Conservation (phyloP, 1,139 yeast species). For the Pichia sp. region DNA sequence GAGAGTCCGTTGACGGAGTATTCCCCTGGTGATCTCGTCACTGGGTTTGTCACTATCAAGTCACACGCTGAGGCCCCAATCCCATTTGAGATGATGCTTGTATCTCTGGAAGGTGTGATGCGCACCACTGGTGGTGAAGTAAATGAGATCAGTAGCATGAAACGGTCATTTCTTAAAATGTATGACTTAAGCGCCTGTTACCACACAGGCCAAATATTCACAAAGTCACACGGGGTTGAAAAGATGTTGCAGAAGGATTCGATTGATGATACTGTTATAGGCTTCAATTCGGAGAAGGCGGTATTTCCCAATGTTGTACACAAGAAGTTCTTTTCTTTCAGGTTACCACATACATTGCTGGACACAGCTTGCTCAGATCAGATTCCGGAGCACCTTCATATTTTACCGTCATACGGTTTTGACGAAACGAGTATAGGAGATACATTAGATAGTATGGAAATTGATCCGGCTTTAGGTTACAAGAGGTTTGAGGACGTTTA, state of each 20-base stretch:
- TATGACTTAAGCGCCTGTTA: conserved; percentile 36
- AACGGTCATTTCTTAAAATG: conserved; percentile 32
- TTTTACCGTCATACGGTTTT: conserved; percentile 63
- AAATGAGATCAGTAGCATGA: conserved; percentile 9
- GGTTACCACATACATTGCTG: conserved; percentile 49
- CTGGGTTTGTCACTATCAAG: conserved; percentile 42
- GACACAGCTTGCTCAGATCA: conserved; percentile 55
- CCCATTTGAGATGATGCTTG: conserved; percentile 49
- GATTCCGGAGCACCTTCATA: conserved; percentile 38
- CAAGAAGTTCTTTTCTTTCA: conserved; percentile 42
- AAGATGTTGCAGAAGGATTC: conserved; percentile 7
- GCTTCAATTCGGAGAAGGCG: conserved; percentile 43
- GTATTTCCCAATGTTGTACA: conserved; percentile 40
- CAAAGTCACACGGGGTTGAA: conserved; percentile 4
- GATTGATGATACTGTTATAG: conserved; percentile 43
- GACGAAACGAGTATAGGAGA: conserved; percentile 22
- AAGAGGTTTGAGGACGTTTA: conserved; percentile 29
- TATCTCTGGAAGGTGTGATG: conserved; percentile 45
- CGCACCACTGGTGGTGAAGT: conserved; percentile 9
- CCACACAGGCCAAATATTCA: conserved; percentile 28
- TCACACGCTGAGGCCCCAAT: conserved; percentile 36
- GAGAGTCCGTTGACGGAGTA: conserved; percentile 37
- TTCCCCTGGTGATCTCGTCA: conserved; percentile 47
- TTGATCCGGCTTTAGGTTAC: conserved; percentile 30
- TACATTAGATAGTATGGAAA: conserved; percentile 9